Evolutionary conservation across 164 flowering plant species (phyloP).

Genomic region (Vitis rupestris): DNA sequence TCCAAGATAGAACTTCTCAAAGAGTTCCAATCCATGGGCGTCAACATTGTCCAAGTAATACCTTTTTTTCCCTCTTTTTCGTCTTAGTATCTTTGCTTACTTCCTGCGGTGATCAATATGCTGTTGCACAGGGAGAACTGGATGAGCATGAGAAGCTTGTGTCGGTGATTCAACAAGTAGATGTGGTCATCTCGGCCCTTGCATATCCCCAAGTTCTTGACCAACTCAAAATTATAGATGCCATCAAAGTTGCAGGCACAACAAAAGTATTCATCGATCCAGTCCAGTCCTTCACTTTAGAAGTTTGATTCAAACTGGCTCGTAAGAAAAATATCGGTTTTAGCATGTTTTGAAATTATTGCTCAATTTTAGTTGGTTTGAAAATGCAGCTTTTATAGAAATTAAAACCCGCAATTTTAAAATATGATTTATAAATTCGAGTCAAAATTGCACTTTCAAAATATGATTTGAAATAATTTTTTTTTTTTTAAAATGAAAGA

Average conservation of each 20-base stretch:
- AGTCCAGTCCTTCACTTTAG: too few species aligned
- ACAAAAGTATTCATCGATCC: conserved; percentile 28
- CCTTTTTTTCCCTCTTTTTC: background rate
- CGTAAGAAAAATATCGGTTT: too few species aligned
- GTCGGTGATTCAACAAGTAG: conserved; percentile 22
- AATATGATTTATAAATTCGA: too few species aligned
- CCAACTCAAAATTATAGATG: conserved; percentile 41
- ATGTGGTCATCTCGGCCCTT: conserved; percentile 40
- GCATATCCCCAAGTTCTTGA: conserved; percentile 30
- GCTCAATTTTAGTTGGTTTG: too few species aligned
- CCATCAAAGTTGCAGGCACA: conserved; percentile 42
- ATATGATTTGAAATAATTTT: too few species aligned
- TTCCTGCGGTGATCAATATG: background rate
- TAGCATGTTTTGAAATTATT: too few species aligned
- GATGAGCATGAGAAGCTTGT: conserved; percentile 38
- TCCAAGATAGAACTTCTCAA: conserved; percentile 13
- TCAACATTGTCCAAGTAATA: conserved; percentile 27
- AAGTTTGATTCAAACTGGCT: too few species aligned
- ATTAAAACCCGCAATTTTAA: too few species aligned
- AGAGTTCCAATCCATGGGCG: conserved; percentile 32
- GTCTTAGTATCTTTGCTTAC: background rate
- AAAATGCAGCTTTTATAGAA: too few species aligned
- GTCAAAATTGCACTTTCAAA: too few species aligned
- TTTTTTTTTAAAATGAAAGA: too few species aligned
- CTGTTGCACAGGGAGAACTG: conserved; percentile 29